Conservation (phyloP, 345 rosid genomes). For the Stellera chamaejasme region DNA sequence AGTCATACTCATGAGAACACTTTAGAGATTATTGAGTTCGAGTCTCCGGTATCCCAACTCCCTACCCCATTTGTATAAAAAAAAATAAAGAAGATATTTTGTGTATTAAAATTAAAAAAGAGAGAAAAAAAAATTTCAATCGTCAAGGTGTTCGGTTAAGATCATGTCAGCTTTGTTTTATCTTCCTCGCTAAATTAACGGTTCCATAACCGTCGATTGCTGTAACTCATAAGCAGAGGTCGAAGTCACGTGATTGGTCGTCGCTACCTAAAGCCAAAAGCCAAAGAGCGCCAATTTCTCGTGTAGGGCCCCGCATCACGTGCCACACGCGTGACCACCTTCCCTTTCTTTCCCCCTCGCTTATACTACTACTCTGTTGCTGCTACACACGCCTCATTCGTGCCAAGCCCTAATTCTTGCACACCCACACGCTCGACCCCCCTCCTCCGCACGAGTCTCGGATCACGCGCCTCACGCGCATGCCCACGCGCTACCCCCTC, state of each 20-base stretch:
- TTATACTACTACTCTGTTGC: slow-evolving; percentile 16
- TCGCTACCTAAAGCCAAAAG: neutral
- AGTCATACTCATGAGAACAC: too few relatives aligned
- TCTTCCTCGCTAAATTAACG: too few relatives aligned
- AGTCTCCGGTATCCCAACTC: too few relatives aligned
- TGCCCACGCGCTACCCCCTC: slow-evolving; percentile 35
- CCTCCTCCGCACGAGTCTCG: slow-evolving; percentile 51
- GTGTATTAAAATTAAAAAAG: too few relatives aligned
- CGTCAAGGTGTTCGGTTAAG: too few relatives aligned
- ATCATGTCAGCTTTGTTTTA: too few relatives aligned
- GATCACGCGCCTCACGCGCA: slow-evolving; percentile 39
- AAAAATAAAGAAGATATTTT: too few relatives aligned
- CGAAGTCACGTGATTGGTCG: slow-evolving; percentile 23
- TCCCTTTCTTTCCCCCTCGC: slow-evolving; percentile 21
- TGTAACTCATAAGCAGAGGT: neutral
- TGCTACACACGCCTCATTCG: slow-evolving; percentile 67
- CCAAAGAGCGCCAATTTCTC: slow-evolving; percentile 11
- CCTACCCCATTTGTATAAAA: too few relatives aligned
- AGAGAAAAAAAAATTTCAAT: too few relatives aligned
- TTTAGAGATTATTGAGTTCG: too few relatives aligned
- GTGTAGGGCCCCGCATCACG: slow-evolving; percentile 11
- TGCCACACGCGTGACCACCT: slow-evolving; percentile 31
- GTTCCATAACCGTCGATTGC: slow-evolving; percentile 3
- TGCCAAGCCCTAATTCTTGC: slow-evolving; percentile 47
- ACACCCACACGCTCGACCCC: slow-evolving; percentile 52